A percentile compares a stretch with the other conserved stretches of the same genome.
These are phyloP conservation scores for Casuarina equisetifolia DNA, from an alignment of 306 rosid genomes.

Conservation along the genomic window DNA sequence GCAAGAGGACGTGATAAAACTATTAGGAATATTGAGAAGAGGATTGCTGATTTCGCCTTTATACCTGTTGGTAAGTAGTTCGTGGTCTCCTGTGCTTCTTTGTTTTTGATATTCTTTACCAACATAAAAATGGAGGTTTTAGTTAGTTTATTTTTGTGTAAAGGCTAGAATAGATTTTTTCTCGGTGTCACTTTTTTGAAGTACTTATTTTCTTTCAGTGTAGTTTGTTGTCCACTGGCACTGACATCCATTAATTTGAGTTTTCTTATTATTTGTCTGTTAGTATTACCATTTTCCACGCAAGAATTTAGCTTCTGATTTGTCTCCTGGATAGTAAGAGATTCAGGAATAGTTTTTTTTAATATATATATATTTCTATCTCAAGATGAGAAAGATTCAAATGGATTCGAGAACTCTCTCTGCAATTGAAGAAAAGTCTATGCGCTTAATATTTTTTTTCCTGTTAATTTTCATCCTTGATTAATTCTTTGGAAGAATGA, in stretches of 20 bases:
- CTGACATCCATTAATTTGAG: not conserved
- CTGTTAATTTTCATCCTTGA: not conserved
- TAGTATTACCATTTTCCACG: not conserved
- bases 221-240: not conserved
- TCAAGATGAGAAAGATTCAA: conserved; percentile 7
- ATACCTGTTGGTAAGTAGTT: conserved; percentile 72
- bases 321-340: not conserved
- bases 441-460: conserved; percentile 7
- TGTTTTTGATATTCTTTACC: conserved; percentile 2
- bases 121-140: conserved; percentile 3
- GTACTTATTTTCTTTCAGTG: not conserved
- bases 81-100: conserved; percentile 20
- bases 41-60: conserved; percentile 82
- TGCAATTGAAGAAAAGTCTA: not conserved
- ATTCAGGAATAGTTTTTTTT: not conserved
- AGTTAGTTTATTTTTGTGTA: not conserved
- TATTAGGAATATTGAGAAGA: conserved; percentile 78
- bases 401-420: not conserved
- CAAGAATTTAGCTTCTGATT: not conserved
- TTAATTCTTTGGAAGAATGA: not conserved
- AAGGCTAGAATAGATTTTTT: not conserved
- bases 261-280: not conserved
- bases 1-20: conserved; percentile 83
- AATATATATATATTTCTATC: not conserved
- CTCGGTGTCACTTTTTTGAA: not conserved